phyloP scores from a whole-genome alignment of 164 flowering plant genomes.

The Magnolia officinalis region DNA sequence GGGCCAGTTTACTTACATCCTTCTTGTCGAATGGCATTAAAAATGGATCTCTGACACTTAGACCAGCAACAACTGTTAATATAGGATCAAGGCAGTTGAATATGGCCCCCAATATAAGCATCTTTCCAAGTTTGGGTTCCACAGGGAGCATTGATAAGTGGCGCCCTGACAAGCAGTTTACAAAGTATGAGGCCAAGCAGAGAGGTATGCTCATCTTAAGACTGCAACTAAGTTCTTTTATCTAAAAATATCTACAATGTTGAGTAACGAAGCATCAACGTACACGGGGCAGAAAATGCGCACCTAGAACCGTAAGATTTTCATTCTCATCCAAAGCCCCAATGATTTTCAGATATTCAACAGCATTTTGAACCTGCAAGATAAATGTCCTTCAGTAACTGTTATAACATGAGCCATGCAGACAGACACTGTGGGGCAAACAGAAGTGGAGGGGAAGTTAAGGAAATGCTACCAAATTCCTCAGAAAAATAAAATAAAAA shows the following conservation, averaged over 20 bases:
- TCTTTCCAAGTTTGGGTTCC: conserved; percentile 98
- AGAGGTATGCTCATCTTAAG: background rate
- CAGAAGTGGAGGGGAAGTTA: background rate
- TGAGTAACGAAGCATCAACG: too few relatives aligned
- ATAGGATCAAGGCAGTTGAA: conserved; percentile 88
- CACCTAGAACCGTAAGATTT: conserved; percentile 78
- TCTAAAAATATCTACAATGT: background rate
- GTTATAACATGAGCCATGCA: background rate
- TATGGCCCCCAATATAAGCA: conserved; percentile 86
- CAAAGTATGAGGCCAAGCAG: background rate
- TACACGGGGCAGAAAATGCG: background rate
- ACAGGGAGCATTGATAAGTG: conserved; percentile 84
- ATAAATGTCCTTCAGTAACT: background rate
- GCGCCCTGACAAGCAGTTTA: conserved; percentile 53
- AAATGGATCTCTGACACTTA: conserved; percentile 93
- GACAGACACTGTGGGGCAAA: background rate
- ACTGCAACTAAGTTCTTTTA: background rate
- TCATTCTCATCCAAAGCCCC: conserved; percentile 89
- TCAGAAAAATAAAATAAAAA: background rate
- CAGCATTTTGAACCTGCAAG: conserved; percentile 88
- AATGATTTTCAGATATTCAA: conserved; percentile 74
- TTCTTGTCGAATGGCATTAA: conserved; percentile 82
- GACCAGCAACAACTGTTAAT: conserved; percentile 85
- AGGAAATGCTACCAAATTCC: background rate
- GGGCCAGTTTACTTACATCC: conserved; percentile 56